Base-by-base conservation (phyloP, 2,329 filamentous ascomycete genomes). In the Xylariaceae sp. region DNA sequence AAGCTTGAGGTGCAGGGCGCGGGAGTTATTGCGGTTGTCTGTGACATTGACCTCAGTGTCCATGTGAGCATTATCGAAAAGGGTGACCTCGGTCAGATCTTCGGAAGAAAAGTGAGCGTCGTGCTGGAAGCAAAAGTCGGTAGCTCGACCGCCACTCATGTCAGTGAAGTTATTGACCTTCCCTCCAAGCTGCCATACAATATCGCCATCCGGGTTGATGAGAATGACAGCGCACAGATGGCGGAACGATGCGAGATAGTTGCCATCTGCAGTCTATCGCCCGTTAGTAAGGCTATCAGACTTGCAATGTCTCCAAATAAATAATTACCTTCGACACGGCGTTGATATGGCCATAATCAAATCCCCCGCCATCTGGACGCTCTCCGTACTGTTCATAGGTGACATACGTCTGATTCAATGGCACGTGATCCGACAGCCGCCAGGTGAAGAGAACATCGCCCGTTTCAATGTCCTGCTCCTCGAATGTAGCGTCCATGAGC, bases 261-360 rank as follows among this genome's bases (percentile, higher is more conserved):
- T 19, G 31, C 34, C 31, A 17, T 22, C n/a, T 13, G 9, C 16
- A 18, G 38, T 18, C 47, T 37, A n/a, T 13, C 13, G 15, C 6
- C 16, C n/a, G n/a, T n/a, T n/a, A n/a, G n/a, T n/a, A n/a, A n/a
- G n/a, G n/a, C n/a, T n/a, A n/a, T n/a, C n/a, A n/a, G n/a, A n/a
- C n/a, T n/a, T n/a, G n/a, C n/a, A n/a, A n/a, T n/a, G n/a, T n/a
- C n/a, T n/a, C n/a, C n/a, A 26, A 26, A 26, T 26, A 26, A 26
- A 11, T 26, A 26, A 11, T 26, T 11, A 26, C 6, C 22, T 26
- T 26, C 22, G 22, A 6, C 22, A 26, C 22, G 11, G 22, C 6
- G 56, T 75, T 78, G 55, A 78, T 69, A 54, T 78, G 74, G 58
- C 76, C 76, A 55, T 70, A 78, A 50, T 78, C 74, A 64, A 68